Conservation (phyloP, 2,329 filamentous ascomycete species). For the Fusarium sp. region DNA sequence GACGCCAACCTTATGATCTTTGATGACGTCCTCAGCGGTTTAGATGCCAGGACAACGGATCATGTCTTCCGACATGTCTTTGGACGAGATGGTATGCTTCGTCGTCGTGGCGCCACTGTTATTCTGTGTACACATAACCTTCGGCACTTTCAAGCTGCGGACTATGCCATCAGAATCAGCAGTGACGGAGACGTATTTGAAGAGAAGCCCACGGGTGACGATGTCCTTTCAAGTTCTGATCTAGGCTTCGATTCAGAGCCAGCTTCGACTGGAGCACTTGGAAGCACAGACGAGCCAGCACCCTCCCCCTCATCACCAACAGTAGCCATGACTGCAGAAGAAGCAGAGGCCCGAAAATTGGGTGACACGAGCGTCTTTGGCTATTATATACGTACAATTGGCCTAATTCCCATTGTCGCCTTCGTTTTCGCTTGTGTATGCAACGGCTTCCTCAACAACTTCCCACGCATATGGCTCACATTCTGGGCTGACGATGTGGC, state of each 20-base stretch:
- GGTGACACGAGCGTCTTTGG: background rate
- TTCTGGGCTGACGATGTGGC: conserved; percentile 50
- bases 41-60: conserved; percentile 56
- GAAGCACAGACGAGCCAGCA: background rate
- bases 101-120: conserved; percentile 50
- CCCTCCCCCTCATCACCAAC: fast-evolving
- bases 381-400: background rate
- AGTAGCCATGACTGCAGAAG: background rate
- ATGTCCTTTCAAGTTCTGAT: background rate
- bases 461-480: conserved; percentile 52
- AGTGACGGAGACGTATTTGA: background rate
- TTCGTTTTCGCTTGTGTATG: conserved; percentile 34
- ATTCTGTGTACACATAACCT: conserved; percentile 51
- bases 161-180: background rate
- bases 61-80: conserved; percentile 56
- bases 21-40: conserved; percentile 56
- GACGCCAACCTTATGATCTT: conserved; percentile 52
- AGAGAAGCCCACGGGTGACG: background rate
- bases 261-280: background rate
- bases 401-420: background rate
- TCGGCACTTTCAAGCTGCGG: background rate
- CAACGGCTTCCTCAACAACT: conserved; percentile 42
- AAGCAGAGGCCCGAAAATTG: background rate
- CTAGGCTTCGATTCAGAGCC: too few species aligned
- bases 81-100: conserved; percentile 52